Conservation (phyloP, 331 rosid genomes). For the Saraca asoca region DNA sequence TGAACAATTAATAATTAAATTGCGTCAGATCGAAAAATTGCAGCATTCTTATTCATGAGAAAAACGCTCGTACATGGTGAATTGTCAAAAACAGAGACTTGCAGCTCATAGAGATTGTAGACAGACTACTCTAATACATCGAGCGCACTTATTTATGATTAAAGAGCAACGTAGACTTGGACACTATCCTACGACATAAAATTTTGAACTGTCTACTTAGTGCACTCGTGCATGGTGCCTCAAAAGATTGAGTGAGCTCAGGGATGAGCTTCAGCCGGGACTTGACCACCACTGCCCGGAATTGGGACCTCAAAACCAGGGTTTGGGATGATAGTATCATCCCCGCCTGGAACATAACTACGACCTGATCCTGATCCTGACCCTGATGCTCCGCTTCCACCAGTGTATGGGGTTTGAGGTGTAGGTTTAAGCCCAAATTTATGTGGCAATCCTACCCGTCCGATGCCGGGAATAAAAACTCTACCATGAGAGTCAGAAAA, state of each 20-base stretch:
- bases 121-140: constrained; percentile 21
- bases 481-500: constrained; percentile 39
- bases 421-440: too few relatives aligned
- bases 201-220: constrained; percentile 20
- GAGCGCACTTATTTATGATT: too few relatives aligned
- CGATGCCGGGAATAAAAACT: constrained; percentile 44
- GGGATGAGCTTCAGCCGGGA: constrained; percentile 34
- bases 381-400: too few relatives aligned
- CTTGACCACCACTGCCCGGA: constrained; percentile 44
- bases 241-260: constrained; percentile 42
- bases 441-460: constrained; percentile 34
- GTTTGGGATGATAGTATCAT: constrained; percentile 55
- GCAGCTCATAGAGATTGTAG: constrained; percentile 5
- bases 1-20: neutral
- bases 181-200: constrained; percentile 4
- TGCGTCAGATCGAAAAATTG: constrained; percentile 13
- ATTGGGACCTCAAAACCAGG: constrained; percentile 53
- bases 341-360: constrained; percentile 54
- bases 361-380: constrained; percentile 17
- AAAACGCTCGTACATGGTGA: neutral
- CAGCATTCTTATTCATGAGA: constrained; percentile 9
- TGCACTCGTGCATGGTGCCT: constrained; percentile 18
- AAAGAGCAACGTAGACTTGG: neutral
- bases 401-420: too few relatives aligned
- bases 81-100: neutral